Evolutionary conservation across 495 filamentous ascomycete genomes (phyloP).

Genomic region (Corynascus novoguineensis): DNA sequence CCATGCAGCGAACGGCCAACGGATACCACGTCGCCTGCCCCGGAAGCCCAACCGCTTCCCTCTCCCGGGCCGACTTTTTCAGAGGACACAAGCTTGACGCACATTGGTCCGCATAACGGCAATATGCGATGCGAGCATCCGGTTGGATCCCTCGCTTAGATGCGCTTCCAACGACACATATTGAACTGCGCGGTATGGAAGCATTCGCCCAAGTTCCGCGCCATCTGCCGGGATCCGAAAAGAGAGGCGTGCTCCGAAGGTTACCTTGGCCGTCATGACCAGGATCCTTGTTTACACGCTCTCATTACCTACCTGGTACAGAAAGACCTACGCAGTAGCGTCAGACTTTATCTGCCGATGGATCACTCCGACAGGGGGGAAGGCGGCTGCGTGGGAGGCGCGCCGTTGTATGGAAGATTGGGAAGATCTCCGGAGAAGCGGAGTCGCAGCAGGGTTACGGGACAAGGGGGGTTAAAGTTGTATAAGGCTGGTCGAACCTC

Average conservation of each 20-base stretch:
- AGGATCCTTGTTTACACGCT: slow-evolving; percentile 10
- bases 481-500: neutral
- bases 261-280: slow-evolving; percentile 8
- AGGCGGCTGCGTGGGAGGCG: neutral
- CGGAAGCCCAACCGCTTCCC: neutral
- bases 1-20: neutral
- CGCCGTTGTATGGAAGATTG: slow-evolving; percentile 3
- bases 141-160: slow-evolving; percentile 3
- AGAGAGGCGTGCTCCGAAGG: neutral
- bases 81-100: too few relatives aligned
- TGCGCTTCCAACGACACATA: neutral
- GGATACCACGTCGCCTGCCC: neutral
- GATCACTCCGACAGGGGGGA: neutral
- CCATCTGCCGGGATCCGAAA: slow-evolving; percentile 21
- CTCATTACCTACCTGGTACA: neutral
- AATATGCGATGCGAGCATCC: neutral
- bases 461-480: neutral
- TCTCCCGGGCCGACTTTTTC: slow-evolving; percentile 10
- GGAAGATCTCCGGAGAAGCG: neutral
- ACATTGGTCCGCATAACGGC: neutral
- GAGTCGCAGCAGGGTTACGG: neutral
- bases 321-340: neutral
- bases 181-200: slow-evolving; percentile 8
- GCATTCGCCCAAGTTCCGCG: neutral
- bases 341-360: slow-evolving; percentile 10